Evolutionary conservation across 2,329 filamentous ascomycete genomes (phyloP).

Genomic region (Aquanectria penicillioides): DNA sequence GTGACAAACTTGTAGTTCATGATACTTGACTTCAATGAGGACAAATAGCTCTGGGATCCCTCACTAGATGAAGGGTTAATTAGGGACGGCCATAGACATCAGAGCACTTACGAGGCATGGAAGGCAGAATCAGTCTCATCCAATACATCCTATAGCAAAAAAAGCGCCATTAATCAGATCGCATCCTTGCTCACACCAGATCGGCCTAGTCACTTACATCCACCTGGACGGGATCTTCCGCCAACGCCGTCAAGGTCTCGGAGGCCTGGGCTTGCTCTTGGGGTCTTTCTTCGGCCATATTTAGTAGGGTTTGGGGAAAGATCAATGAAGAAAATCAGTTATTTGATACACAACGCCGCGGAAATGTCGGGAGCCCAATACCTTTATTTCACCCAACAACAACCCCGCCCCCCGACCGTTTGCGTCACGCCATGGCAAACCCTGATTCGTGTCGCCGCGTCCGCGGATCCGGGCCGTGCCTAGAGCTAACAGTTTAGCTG

Average conservation of each 20-base stretch:
- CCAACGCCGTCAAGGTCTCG: background rate
- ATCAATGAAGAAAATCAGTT: background rate
- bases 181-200: background rate
- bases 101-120: constrained; percentile 1
- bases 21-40: constrained; percentile 22
- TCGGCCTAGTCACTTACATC: background rate
- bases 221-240: constrained; percentile 5
- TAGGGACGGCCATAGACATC: background rate
- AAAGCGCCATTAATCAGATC: background rate
- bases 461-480: background rate
- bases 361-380: too few species aligned
- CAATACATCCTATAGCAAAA: constrained; percentile 2
- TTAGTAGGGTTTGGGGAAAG: background rate
- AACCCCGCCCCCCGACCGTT: background rate
- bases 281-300: constrained; percentile 4
- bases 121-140: constrained; percentile 10
- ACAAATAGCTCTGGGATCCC: constrained; percentile 14
- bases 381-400: background rate
- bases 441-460: background rate
- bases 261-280: background rate
- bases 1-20: constrained; percentile 21
- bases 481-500: too few species aligned
- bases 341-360: background rate
- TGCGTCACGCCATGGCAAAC: background rate
- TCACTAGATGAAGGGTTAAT: constrained; percentile 3